Base-by-base conservation (phyloP, 257 asterid species). In the Ophiorrhiza pumila region DNA sequence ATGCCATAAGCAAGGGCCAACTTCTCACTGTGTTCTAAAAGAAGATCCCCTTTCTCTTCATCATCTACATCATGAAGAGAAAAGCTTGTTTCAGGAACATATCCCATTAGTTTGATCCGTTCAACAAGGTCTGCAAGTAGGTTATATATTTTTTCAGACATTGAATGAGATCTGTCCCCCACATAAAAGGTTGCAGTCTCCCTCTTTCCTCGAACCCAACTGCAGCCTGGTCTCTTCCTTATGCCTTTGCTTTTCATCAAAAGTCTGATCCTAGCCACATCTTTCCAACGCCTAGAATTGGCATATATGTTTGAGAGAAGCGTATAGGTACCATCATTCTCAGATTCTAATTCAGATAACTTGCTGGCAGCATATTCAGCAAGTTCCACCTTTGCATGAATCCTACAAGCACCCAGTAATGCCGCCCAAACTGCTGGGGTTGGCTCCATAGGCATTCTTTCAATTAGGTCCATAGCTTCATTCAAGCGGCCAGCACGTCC, bases 41-140 rank as follows among this genome's bases (percentile, higher is more conserved):
- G 79, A 65, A 89, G 87, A 83, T 89, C 90, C 3, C 91, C 85
- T 78, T 91, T 91, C 86, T 93, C 96, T 83, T 93, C 98, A 67
- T 93, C 96, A 79, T 89, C 96, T n/a, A 93, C 98, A 64, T 93
- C 98, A 71, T 93, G 98, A 62, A 93, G 97, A 41, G 97, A 96
- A 80, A 83, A 93, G 79, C 81, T 81, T 39, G 94, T 93, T 79
- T 93, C 97, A 6, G 97, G 90, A n/a, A 85, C 84, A 73, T 93
- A 93, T 0, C 98, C 98, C 95, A 93, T 84, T 31, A 79, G 67
- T 77, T 88, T 93, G 32, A 87, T 86, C 23, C 91, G 88, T 46
- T 74, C 61, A 74, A 91, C 83, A 69, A 93, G 77, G 69, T 91
- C 90, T 13, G 79, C 86, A 22, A 93, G 88, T 42, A 85, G 85